Base-by-base conservation (phyloP, 768 basidiomycete genomes). In the Rickenella mellea region DNA sequence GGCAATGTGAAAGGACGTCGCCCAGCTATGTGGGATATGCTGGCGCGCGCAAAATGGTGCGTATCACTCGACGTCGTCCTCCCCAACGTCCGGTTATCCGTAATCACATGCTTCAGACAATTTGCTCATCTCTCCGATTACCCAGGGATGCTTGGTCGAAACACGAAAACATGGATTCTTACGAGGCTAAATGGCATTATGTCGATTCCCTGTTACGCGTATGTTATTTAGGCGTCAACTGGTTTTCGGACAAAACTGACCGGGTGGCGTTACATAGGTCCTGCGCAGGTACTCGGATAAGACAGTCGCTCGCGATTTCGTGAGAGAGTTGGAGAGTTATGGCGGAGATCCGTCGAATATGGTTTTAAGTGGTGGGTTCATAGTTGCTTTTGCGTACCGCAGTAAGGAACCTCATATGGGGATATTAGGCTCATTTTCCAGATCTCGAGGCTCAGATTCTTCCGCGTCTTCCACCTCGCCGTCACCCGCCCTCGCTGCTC, bases 121-220 rank as follows among this genome's bases (percentile, higher is more conserved):
- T 17, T 17, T n/a, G 30, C 19, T 33, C 24, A 22, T 36, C 15
- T 36, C 10, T 29, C 27, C 44, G 20, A 14, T 41, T 17, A 17
- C 27, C 20, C 40, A 92, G 90, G 89, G 91, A 93, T 65, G 87
- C 87, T 32, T 97, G 93, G 93, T 82, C 84, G 36, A 94, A 92
- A 58, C 89, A 93, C 56, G 83, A 80, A 50, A 89, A 91, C 48
- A 56, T 92, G 29, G 77, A 82, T 48, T 57, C 73, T 19, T 72
- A 72, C 41, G 85, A 93, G 54, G 91, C 93, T 2, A 93, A 90
- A 62, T 81, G 80, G 73, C 60, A 82, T 14, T 97, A 97, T 62
- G 89, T 94, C 2, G 86, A 90, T 42, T 83, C 88, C 8, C 59
- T 97, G 32, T 60, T 93, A 29, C 87, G 86, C 71, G 92, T 84